Percentiles rank a stretch among this genome's conserved stretches.
These are phyloP conservation scores for Chaetomium sp. DNA, from an alignment of 2,329 filamentous ascomycete genomes.

Conservation along the genomic window DNA sequence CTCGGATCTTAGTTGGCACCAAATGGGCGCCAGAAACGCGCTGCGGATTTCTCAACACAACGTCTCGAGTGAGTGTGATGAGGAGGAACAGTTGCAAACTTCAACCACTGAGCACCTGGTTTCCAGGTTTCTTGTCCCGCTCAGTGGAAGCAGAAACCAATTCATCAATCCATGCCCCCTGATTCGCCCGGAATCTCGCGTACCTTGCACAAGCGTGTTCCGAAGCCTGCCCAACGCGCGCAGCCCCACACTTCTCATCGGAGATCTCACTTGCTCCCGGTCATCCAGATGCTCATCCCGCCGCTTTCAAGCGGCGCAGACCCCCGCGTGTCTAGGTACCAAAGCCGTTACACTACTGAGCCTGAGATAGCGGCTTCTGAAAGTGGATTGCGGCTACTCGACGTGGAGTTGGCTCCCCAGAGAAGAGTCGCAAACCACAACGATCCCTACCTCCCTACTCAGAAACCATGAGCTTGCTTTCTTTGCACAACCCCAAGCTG, in stretches of 20 bases:
- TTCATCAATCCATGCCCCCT: background rate
- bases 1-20: background rate
- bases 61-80: background rate
- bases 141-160: background rate
- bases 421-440: too few relatives aligned
- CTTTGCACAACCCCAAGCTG: background rate
- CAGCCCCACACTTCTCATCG: background rate
- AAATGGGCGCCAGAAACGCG: background rate
- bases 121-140: background rate
- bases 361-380: background rate
- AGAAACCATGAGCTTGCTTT: background rate
- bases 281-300: background rate
- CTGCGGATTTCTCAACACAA: background rate
- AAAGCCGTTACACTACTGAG: background rate
- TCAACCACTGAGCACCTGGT: too few relatives aligned
- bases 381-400: background rate
- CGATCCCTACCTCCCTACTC: background rate
- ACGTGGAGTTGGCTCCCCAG: background rate
- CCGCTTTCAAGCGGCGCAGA: background rate
- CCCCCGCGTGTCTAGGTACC: background rate
- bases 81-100: background rate
- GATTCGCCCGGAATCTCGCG: slow-evolving; percentile 6
- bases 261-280: background rate
- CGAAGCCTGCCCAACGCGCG: background rate
- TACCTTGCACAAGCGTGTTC: slow-evolving; percentile 12